These are phyloP conservation scores for Plasmopara halstedii DNA, from an alignment of 352 stramenopile species.

Conservation along the genomic window DNA sequence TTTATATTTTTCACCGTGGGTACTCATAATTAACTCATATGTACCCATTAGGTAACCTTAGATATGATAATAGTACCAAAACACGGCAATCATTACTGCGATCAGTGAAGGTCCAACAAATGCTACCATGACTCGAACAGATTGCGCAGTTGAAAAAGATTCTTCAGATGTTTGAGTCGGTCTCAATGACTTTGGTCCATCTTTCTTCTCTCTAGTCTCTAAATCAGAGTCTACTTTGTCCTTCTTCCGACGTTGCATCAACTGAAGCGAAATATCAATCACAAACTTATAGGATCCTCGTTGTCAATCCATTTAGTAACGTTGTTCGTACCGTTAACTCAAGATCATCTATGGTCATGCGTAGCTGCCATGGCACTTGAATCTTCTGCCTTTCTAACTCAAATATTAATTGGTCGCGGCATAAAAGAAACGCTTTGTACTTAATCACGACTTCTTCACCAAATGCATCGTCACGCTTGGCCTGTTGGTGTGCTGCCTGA, in stretches of 20 bases:
- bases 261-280: conserved; percentile 15
- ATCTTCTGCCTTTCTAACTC: conserved; percentile 35
- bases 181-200: background rate
- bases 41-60: no score
- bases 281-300: background rate
- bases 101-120: conserved; percentile 45
- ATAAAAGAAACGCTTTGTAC: conserved; percentile 47
- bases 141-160: conserved; percentile 9
- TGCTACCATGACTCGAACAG: conserved; percentile 25
- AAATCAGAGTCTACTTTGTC: conserved; percentile 3
- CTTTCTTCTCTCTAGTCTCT: conserved; percentile 2
- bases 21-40: no score
- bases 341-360: conserved; percentile 73
- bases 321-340: conserved; percentile 55
- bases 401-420: conserved; percentile 39
- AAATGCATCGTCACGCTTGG: conserved; percentile 55
- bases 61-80: conserved; percentile 35
- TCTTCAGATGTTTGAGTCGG: conserved; percentile 1
- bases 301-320: background rate
- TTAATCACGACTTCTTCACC: conserved; percentile 53
- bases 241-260: conserved; percentile 42
- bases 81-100: conserved; percentile 32
- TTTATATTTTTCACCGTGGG: no score
- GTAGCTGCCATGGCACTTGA: conserved; percentile 54
- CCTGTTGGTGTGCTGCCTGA: conserved; percentile 40